Percentiles rank a stretch among this genome's conserved stretches.
These are phyloP conservation scores for Agaricus subrufescens DNA, from an alignment of 768 basidiomycete species.

Conservation along the genomic window DNA sequence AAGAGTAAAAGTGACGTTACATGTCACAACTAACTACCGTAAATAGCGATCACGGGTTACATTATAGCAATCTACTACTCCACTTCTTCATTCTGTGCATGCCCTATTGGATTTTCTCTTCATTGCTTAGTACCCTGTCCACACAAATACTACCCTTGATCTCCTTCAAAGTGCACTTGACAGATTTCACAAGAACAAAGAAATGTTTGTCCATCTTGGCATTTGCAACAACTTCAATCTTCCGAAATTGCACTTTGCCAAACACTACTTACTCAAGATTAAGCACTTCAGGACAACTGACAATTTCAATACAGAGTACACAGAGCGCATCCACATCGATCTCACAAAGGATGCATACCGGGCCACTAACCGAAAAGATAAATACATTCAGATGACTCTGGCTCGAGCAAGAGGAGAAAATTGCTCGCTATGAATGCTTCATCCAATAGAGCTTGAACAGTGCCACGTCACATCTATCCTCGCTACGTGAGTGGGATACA, in stretches of 20 bases:
- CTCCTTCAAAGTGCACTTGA: slow-evolving; percentile 19
- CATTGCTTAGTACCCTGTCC: slow-evolving; percentile 22
- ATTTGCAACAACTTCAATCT: slow-evolving; percentile 29
- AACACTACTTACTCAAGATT: slow-evolving; percentile 23
- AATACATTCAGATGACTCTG: slow-evolving; percentile 32
- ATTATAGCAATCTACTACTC: not conserved
- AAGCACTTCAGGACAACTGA: slow-evolving; percentile 22
- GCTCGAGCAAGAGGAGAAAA: slow-evolving; percentile 15
- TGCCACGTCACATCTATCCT: slow-evolving; percentile 14
- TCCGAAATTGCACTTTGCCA: slow-evolving; percentile 28
- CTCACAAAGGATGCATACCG: slow-evolving; percentile 22
- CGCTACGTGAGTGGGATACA: no score
- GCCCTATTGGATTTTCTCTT: slow-evolving; percentile 30
- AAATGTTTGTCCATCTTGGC: slow-evolving; percentile 23
- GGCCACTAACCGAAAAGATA: slow-evolving; percentile 22
- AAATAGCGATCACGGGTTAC: no score
- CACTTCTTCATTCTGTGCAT: slow-evolving; percentile 12
- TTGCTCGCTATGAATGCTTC: not conserved
- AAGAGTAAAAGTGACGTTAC: no score
- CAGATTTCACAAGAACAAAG: slow-evolving; percentile 23
- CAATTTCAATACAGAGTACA: slow-evolving; percentile 29
- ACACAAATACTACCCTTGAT: slow-evolving; percentile 20
- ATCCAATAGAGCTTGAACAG: slow-evolving; percentile 21
- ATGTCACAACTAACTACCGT: no score
- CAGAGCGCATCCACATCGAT: slow-evolving; percentile 17